Percentiles rank a stretch among this genome's conserved stretches.
Conservation (phyloP, 306 rosid genomes). For the Luffa aegyptiaca region DNA sequence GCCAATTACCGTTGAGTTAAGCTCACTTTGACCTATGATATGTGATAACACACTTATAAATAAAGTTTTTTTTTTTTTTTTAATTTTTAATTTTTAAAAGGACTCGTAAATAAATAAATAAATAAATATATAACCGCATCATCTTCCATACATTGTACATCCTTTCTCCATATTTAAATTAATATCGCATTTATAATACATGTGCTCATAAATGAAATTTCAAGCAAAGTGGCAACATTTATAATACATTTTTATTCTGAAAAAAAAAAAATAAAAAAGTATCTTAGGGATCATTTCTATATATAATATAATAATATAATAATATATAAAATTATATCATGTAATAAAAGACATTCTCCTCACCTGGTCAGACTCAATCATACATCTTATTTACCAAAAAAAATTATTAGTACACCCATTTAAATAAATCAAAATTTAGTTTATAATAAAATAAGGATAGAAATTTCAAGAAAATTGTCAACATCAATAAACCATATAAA, state of each 20-base stretch:
- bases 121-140: background rate
- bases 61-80: too few species aligned
- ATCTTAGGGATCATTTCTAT: background rate
- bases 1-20: too few species aligned
- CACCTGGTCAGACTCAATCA: conserved; percentile 5
- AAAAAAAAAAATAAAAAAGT: background rate
- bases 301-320: too few species aligned
- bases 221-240: conserved; percentile 3
- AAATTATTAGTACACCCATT: background rate
- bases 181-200: background rate
- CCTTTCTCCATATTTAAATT: background rate
- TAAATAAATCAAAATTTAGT: background rate
- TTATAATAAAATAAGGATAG: background rate
- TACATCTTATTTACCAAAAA: background rate
- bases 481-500: background rate
- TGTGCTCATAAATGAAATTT: background rate
- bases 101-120: background rate
- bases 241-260: too few species aligned
- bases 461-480: background rate
- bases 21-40: too few species aligned
- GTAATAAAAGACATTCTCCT: background rate
- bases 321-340: background rate
- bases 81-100: too few species aligned
- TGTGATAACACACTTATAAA: too few species aligned
- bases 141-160: background rate